Conservation (phyloP, 2,329 filamentous ascomycete genomes). For the Akanthomyces dipterigenus region DNA sequence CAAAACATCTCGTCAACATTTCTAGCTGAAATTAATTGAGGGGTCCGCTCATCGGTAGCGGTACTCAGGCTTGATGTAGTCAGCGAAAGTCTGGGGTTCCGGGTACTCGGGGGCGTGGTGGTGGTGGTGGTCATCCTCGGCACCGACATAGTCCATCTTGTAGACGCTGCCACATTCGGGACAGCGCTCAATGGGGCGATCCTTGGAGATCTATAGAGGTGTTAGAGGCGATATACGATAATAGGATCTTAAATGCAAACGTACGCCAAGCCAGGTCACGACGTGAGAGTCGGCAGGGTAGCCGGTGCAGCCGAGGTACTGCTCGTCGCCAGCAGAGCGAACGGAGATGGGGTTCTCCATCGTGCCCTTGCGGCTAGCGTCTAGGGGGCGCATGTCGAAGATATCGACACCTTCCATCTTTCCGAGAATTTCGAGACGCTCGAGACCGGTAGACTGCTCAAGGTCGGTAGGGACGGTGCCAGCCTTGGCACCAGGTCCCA, state of each 20-base stretch:
- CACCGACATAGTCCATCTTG: conserved; percentile 96
- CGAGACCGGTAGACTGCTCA: conserved; percentile 93
- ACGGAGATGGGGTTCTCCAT: conserved; percentile 85
- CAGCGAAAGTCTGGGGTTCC: conserved; percentile 93
- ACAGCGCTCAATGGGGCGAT: conserved; percentile 91
- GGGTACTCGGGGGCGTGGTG: conserved; percentile 57
- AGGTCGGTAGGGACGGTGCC: conserved; percentile 89
- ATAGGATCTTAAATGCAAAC: conserved; percentile 27
- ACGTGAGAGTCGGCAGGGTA: conserved; percentile 86
- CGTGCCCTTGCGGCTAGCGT: conserved; percentile 86
- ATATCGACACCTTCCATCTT: conserved; percentile 98
- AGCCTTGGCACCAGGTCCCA: conserved; percentile 71
- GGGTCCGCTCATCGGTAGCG: conserved; percentile 51
- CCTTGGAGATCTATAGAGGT: conserved; percentile 62
- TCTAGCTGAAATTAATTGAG: background rate
- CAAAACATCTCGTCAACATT: background rate
- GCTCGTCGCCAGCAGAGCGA: conserved; percentile 88
- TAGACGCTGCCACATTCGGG: conserved; percentile 92
- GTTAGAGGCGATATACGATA: conserved; percentile 4
- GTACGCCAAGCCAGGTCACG: conserved; percentile 84
- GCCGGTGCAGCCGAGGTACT: conserved; percentile 95
- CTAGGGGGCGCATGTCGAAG: conserved; percentile 97
- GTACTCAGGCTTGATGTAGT: conserved; percentile 95
- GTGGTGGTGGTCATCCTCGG: conserved; percentile 64
- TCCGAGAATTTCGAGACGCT: conserved; percentile 96